phyloP scores from a whole-genome alignment of 176 grass and related monocot genomes.

The Bromus sterilis region DNA sequence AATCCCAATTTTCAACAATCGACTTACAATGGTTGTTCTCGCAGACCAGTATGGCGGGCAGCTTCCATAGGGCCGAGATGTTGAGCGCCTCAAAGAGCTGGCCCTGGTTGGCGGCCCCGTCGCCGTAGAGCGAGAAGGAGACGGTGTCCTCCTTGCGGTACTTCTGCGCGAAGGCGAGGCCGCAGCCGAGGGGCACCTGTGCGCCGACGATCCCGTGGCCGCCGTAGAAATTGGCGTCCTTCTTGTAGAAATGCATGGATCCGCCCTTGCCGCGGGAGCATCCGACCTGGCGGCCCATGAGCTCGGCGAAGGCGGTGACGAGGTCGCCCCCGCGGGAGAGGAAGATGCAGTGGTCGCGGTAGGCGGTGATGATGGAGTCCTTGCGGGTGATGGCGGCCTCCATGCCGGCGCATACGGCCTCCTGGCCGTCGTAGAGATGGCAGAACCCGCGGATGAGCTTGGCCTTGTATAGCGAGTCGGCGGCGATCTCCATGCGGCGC shows the following conservation, averaged over 20 bases:
- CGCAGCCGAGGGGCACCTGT: conserved; percentile 84
- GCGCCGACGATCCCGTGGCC: conserved; percentile 95
- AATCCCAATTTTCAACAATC: neutral
- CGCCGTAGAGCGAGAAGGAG: conserved; percentile 79
- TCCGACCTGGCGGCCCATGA: conserved; percentile 74
- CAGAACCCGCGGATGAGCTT: conserved; percentile 99
- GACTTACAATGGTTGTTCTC: conserved; percentile 98
- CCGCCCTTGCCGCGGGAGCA: conserved; percentile 92
- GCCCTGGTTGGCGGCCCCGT: conserved; percentile 93
- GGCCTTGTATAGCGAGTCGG: conserved; percentile 98
- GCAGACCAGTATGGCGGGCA: conserved; percentile 84
- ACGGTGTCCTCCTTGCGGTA: conserved; percentile 79
- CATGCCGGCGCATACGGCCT: conserved; percentile 87
- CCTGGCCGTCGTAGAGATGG: conserved; percentile 97
- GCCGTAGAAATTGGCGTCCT: conserved; percentile 80
- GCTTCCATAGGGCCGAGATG: conserved; percentile 90
- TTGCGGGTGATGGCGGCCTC: conserved; percentile 85
- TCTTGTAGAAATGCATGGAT: conserved; percentile 99
- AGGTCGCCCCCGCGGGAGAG: conserved; percentile 73
- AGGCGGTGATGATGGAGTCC: conserved; percentile 91
- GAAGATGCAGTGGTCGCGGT: conserved; percentile 91
- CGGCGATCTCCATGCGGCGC: conserved; percentile 97
- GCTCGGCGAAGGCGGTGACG: conserved; percentile 70
- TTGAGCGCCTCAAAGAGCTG: conserved; percentile 99
- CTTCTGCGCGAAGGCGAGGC: conserved; percentile 86